Percentiles rank a stretch among this genome's conserved stretches.
phyloP scores from a whole-genome alignment of 345 rosid genomes.

The Cardiospermum halicacabum region DNA sequence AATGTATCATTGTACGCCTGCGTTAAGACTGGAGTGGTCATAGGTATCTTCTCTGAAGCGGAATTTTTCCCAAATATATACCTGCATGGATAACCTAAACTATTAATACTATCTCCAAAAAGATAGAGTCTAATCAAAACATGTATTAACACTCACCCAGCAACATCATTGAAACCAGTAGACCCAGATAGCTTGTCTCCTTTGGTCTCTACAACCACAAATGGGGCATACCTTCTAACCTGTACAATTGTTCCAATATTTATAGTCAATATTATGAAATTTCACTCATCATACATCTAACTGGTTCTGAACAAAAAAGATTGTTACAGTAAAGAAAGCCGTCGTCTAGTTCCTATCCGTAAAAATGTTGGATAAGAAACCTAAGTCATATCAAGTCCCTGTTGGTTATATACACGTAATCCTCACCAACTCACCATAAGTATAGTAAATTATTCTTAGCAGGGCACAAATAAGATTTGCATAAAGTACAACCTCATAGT shows the following conservation, averaged over 20 bases:
- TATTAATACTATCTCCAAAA: background rate
- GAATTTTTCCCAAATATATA: constrained; percentile 81
- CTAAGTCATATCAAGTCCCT: background rate
- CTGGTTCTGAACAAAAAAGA: background rate
- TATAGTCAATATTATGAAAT: background rate
- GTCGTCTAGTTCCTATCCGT: background rate
- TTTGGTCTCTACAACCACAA: constrained; percentile 67
- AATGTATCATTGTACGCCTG: constrained; percentile 49
- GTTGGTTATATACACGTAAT: background rate
- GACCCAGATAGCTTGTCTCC: constrained; percentile 81
- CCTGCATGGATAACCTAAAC: constrained; percentile 28
- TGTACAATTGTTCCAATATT: constrained; percentile 18
- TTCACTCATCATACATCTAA: background rate
- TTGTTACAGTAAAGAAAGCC: background rate
- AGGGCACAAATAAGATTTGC: background rate
- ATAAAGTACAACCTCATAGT: constrained; percentile 53
- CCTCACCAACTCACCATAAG: background rate
- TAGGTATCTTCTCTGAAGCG: constrained; percentile 49
- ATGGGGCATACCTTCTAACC: constrained; percentile 66
- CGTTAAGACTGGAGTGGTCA: constrained; percentile 81
- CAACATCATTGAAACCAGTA: constrained; percentile 61
- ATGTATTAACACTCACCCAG: constrained; percentile 46
- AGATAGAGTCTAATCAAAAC: background rate
- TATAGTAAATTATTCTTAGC: background rate
- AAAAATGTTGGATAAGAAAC: background rate